These are phyloP conservation scores for Aspergillus affinis DNA, from an alignment of 495 filamentous ascomycete genomes.

Conservation along the genomic window DNA sequence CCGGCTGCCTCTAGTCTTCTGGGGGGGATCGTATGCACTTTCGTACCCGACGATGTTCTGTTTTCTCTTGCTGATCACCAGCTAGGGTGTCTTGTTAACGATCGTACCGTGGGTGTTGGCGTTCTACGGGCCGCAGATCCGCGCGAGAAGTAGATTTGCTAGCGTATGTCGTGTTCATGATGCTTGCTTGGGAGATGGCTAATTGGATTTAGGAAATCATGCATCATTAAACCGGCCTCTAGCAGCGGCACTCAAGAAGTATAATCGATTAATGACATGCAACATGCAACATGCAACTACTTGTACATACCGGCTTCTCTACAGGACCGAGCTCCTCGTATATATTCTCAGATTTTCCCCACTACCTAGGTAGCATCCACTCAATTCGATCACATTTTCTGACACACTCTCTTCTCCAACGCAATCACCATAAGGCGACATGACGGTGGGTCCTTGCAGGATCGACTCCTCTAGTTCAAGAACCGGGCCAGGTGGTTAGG, in stretches of 20 bases:
- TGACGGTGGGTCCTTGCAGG: neutral
- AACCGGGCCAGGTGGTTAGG: neutral
- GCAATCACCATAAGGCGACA: neutral
- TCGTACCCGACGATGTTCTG: neutral
- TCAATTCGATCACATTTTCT: neutral
- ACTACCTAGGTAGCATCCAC: neutral
- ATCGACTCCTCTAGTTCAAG: neutral
- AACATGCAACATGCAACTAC: no score
- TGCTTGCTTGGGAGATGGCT: neutral
- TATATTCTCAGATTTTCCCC: no score
- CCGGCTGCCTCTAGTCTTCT: conserved; percentile 65
- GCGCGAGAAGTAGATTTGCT: conserved; percentile 73
- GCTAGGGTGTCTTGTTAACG: conserved; percentile 58
- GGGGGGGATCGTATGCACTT: conserved; percentile 53
- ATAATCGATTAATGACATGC: neutral
- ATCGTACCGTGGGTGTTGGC: conserved; percentile 79
- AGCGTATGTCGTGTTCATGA: conserved; percentile 23
- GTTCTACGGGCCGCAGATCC: conserved; percentile 70
- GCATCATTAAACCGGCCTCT: conserved; percentile 11
- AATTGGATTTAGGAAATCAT: conserved; percentile 22
- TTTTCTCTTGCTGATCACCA: conserved; percentile 6
- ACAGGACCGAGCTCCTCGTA: no score
- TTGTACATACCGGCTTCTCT: no score
- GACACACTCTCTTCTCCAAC: no score
- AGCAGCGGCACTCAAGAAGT: neutral